Percentiles rank a stretch among this genome's conserved stretches.
These are phyloP conservation scores for Raffaelea albimanens DNA, from an alignment of 2,329 filamentous ascomycete species.

Conservation along the genomic window DNA sequence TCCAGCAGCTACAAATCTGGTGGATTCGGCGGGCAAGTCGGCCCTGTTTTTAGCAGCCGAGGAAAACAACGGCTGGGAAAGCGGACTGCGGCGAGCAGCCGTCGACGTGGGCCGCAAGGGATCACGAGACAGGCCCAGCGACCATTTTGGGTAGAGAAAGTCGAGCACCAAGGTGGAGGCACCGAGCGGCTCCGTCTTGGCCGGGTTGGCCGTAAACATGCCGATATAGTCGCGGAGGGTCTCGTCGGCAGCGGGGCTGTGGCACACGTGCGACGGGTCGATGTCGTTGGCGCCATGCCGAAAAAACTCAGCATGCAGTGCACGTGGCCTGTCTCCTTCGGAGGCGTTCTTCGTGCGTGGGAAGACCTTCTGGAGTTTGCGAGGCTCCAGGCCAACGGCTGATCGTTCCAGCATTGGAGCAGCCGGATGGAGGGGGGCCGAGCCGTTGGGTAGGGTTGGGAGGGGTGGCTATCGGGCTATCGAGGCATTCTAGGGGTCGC, in stretches of 20 bases:
- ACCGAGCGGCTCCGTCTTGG: constrained; percentile 22
- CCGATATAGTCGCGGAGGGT: constrained; percentile 7
- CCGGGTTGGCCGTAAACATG: constrained; percentile 15
- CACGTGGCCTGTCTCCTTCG: constrained; percentile 21
- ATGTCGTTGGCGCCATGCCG: constrained; percentile 42
- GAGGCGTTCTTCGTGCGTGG: constrained; percentile 23
- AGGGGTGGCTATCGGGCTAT: constrained; percentile 6
- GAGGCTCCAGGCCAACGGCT: constrained; percentile 45
- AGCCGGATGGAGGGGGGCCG: too few relatives aligned
- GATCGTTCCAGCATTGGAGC: constrained; percentile 48
- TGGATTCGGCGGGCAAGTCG: too few relatives aligned
- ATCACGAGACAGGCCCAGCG: too few relatives aligned
- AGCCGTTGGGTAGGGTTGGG: too few relatives aligned
- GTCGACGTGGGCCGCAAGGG: too few relatives aligned
- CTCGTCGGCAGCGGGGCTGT: constrained; percentile 13
- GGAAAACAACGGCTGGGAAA: too few relatives aligned
- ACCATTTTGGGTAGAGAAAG: constrained; percentile 46
- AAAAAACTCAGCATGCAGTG: constrained; percentile 43
- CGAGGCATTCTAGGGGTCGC: too few relatives aligned
- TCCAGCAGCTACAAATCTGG: too few relatives aligned
- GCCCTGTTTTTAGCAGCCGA: too few relatives aligned
- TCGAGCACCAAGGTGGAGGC: constrained; percentile 44
- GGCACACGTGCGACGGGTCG: constrained; percentile 35
- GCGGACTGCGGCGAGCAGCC: too few relatives aligned
- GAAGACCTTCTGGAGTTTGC: constrained; percentile 43